A percentile compares a stretch with the other conserved stretches of the same genome.
These are phyloP conservation scores for Euphrasia arctica DNA, from an alignment of 305 asterid genomes.

Conservation along the genomic window DNA sequence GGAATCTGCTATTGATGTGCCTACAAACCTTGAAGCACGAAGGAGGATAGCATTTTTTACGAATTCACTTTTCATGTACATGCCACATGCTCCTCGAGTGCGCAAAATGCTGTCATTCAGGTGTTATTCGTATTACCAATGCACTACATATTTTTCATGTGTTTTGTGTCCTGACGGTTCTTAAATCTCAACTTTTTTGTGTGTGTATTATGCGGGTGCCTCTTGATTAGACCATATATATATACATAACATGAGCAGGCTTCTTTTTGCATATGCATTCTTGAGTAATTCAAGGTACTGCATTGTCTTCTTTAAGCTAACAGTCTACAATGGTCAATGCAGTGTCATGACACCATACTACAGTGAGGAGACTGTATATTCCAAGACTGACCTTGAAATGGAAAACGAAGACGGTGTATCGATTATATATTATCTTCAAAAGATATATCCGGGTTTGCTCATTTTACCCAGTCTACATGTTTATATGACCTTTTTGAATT, in stretches of 20 bases:
- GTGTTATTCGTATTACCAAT: slow-evolving; percentile 34
- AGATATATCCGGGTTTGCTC: slow-evolving; percentile 76
- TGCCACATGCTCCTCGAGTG: slow-evolving; percentile 90
- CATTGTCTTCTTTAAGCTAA: slow-evolving; percentile 19
- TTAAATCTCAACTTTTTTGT: too few relatives aligned
- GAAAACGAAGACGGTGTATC: slow-evolving; percentile 91
- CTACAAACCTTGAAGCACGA: slow-evolving; percentile 85
- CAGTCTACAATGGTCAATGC: slow-evolving; percentile 35
- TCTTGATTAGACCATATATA: slow-evolving; percentile 7
- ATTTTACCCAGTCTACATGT: slow-evolving; percentile 25
- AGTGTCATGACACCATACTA: slow-evolving; percentile 95
- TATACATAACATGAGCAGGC: slow-evolving; percentile 13
- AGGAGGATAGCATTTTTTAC: slow-evolving; percentile 79
- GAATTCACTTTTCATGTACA: slow-evolving; percentile 82
- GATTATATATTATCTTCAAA: slow-evolving; percentile 68
- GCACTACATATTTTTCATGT: slow-evolving; percentile 13
- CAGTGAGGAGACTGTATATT: slow-evolving; percentile 82
- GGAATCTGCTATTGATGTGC: slow-evolving; percentile 85
- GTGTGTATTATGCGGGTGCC: too few relatives aligned
- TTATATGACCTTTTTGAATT: slow-evolving; percentile 9
- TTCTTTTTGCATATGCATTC: slow-evolving; percentile 7
- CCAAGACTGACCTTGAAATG: slow-evolving; percentile 82
- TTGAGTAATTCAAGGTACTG: too few relatives aligned
- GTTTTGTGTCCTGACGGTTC: slow-evolving; percentile 22
- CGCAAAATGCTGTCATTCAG: slow-evolving; percentile 89